Conservation (phyloP, 768 basidiomycete species). For the Clitopilus hobsonii region DNA sequence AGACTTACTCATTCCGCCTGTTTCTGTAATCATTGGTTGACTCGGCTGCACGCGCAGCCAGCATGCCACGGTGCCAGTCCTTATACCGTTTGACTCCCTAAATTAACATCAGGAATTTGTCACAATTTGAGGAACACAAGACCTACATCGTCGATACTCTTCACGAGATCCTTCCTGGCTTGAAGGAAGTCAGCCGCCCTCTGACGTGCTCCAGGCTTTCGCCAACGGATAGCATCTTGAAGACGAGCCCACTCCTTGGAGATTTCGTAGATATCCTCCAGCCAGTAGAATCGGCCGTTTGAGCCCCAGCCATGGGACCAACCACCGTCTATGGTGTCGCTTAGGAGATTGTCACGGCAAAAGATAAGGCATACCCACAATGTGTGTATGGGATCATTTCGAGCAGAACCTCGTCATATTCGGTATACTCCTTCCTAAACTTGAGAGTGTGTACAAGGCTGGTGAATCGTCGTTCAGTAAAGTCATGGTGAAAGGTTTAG, state of each 20-base stretch:
- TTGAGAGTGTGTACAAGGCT: conserved; percentile 23
- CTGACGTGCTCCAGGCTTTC: conserved; percentile 17
- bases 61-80: no score
- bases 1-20: no score
- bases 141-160: conserved; percentile 9
- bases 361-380: conserved; percentile 12
- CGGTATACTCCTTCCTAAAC: conserved; percentile 20
- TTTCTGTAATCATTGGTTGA: no score
- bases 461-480: no score
- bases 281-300: conserved; percentile 28
- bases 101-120: background rate
- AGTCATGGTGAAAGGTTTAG: no score
- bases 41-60: no score
- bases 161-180: conserved; percentile 11
- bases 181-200: conserved; percentile 18
- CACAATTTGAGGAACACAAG: background rate
- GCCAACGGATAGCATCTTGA: conserved; percentile 14
- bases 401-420: conserved; percentile 18
- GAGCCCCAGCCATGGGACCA: conserved; percentile 21
- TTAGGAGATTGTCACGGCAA: background rate
- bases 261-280: conserved; percentile 22
- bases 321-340: conserved; percentile 19
- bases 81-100: conserved; percentile 8
- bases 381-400: conserved; percentile 26
- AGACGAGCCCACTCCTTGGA: conserved; percentile 8